Base-by-base conservation (phyloP, 2,329 filamentous ascomycete genomes). In the Xylariaceae sp. region DNA sequence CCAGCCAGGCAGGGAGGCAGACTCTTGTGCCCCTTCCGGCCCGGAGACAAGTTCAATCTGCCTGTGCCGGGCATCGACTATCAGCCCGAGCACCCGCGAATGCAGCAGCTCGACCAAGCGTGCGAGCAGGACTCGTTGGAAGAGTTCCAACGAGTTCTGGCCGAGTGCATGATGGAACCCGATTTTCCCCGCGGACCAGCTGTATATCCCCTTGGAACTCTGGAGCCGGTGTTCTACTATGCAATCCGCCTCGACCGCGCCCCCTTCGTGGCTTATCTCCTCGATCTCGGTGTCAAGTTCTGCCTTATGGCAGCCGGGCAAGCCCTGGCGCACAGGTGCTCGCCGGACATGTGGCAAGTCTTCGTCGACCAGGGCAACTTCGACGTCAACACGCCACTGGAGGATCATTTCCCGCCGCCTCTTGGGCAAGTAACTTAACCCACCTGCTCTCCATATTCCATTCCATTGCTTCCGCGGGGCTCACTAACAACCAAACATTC, bases 301-400 rank as follows among this genome's bases (percentile, higher is more conserved):
- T 13, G 35, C 19, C 31, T 23, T 8, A 13, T 33, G 23, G 31
- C 31, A 21, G 35, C 24, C 29, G 21, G 19, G 2, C 21, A 35
- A 13, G 36, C 32, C 19, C 10, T 6, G 10, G 10, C 3, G 10
- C n/a, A 32, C 29, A 39, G 24, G 19, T 32, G 28, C 33, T 21
- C 35, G 18, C 7, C 24, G 31, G 7, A n/a, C n/a, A 37, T 37
- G 35, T 37, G 35, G 35, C 31, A 33, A 18, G 31, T 37, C 22
- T 29, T 37, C 30, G 11, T 37, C 5, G 36, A 36, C 15, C 23
- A 36, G 11, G 36, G 33, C 5, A 11, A 26, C 14, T 33, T 37
- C 25, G 32, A 39, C 24, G 32, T 39, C 19, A 39, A 13, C 29
- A 23, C 33, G 17, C 36, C 33, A n/a, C 11, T 36, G 11, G 33